These are phyloP conservation scores for Gleditsia sinensis DNA, from an alignment of 306 rosid species.

Conservation along the genomic window DNA sequence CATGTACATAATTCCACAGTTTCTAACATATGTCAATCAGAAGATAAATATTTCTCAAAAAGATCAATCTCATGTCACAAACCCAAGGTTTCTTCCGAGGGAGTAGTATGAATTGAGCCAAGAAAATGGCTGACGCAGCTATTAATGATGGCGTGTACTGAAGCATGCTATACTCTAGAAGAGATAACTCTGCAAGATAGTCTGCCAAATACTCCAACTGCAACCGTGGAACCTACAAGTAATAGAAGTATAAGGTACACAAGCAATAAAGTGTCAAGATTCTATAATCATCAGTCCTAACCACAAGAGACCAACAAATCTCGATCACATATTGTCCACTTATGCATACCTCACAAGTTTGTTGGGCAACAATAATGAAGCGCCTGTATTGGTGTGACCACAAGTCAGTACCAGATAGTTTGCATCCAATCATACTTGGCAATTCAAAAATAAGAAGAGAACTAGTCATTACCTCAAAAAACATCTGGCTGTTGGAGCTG, in stretches of 20 bases:
- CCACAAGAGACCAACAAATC: background rate
- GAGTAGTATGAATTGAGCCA: constrained; percentile 62
- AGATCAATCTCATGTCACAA: constrained; percentile 34
- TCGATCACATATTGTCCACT: background rate
- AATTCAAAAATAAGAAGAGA: constrained; percentile 16
- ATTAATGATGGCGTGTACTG: constrained; percentile 55
- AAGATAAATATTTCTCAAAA: constrained; percentile 24
- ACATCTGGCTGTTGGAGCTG: constrained; percentile 64
- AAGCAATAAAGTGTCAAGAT: constrained; percentile 14
- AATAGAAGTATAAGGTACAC: background rate
- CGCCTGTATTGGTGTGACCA: constrained; percentile 52
- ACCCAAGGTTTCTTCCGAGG: constrained; percentile 69
- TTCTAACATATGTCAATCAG: constrained; percentile 5
- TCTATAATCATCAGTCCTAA: background rate
- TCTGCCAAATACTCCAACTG: constrained; percentile 60
- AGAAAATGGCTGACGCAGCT: constrained; percentile 71
- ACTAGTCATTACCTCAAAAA: constrained; percentile 49
- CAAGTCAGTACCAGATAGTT: constrained; percentile 34
- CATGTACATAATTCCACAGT: constrained; percentile 22
- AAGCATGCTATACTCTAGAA: constrained; percentile 60
- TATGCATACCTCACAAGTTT: constrained; percentile 53
- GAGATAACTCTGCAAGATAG: constrained; percentile 63
- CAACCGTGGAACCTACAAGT: constrained; percentile 48
- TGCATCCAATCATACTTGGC: background rate
- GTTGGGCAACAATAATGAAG: constrained; percentile 49